A percentile compares a stretch with the other conserved stretches of the same genome.
Evolutionary conservation across 1,284 basidiomycete genomes (phyloP).

Genomic region (Microbotryum intermedium): DNA sequence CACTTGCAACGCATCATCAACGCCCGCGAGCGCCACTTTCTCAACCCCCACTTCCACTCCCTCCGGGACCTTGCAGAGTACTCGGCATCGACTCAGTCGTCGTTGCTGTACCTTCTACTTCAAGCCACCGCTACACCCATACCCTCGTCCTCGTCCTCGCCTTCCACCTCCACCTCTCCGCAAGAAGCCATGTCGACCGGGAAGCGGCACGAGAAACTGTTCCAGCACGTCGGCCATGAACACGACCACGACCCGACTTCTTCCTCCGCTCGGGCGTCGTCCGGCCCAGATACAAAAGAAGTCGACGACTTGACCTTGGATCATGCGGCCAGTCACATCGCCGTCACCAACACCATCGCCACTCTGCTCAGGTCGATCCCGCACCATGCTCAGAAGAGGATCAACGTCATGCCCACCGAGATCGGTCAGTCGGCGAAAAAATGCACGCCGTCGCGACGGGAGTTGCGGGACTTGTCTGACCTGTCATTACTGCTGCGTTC

Average conservation of each 20-base stretch:
- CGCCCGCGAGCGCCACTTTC: constrained; percentile 28
- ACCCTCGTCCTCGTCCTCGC: constrained; percentile 3
- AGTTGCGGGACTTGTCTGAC: not conserved
- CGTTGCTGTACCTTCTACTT: constrained; percentile 29
- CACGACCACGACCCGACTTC: constrained; percentile 4
- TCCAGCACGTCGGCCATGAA: constrained; percentile 23
- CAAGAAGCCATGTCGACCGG: not conserved
- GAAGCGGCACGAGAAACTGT: constrained; percentile 13
- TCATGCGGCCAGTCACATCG: constrained; percentile 32
- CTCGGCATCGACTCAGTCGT: constrained; percentile 25
- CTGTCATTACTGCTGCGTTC: not conserved
- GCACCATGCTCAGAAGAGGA: constrained; percentile 26
- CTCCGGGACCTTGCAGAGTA: constrained; percentile 31
- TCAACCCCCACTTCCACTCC: constrained; percentile 25
- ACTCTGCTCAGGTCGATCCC: constrained; percentile 27
- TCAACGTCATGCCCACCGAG: constrained; percentile 30
- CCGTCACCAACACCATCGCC: constrained; percentile 28
- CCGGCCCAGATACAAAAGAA: not conserved
- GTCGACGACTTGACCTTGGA: constrained; percentile 27
- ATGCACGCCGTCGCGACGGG: too few species aligned
- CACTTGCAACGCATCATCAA: constrained; percentile 29
- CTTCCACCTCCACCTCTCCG: constrained; percentile 6
- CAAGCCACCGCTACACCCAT: constrained; percentile 12
- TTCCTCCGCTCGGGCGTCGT: too few species aligned
- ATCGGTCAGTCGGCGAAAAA: constrained; percentile 15